Conservation (phyloP, 495 filamentous ascomycete species). For the Tuber calosporum region DNA sequence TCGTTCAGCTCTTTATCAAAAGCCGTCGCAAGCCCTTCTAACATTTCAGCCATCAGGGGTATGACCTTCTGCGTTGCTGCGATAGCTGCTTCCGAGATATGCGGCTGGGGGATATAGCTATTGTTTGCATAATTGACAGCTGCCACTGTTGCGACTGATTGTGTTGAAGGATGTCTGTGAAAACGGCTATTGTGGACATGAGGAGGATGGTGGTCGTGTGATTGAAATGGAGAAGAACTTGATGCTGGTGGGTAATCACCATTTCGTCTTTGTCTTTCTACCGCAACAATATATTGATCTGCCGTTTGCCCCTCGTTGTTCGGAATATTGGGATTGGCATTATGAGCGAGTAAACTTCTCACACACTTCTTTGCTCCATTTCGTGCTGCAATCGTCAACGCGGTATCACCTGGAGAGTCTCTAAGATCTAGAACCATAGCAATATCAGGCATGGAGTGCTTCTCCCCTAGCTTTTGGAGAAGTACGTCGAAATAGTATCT, state of each 20-base stretch:
- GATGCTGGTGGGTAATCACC: conserved; percentile 35
- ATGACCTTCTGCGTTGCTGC: conserved; percentile 43
- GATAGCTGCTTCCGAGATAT: conserved; percentile 44
- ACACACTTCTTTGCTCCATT: conserved; percentile 68
- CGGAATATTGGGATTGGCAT: conserved; percentile 66
- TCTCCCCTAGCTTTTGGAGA: conserved; percentile 72
- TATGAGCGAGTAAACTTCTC: conserved; percentile 60
- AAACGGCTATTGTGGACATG: conserved; percentile 27
- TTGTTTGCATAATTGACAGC: conserved; percentile 33
- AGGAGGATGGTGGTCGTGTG: conserved; percentile 30
- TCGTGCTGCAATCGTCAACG: conserved; percentile 77
- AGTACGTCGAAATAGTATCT: conserved; percentile 88
- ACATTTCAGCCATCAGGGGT: conserved; percentile 42
- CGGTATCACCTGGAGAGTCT: conserved; percentile 80
- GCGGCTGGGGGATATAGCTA: conserved; percentile 35
- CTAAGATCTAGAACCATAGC: conserved; percentile 62
- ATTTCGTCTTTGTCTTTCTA: conserved; percentile 35
- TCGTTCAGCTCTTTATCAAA: conserved; percentile 43
- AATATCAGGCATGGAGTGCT: conserved; percentile 50
- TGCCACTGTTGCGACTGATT: conserved; percentile 36
- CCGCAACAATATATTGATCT: conserved; percentile 56
- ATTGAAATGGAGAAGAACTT: conserved; percentile 36
- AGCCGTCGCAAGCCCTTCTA: conserved; percentile 42
- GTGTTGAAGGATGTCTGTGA: conserved; percentile 35
- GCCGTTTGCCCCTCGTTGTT: conserved; percentile 75